phyloP scores from a whole-genome alignment of 73 alveolate genomes.

The Paramecium octaurelia region DNA sequence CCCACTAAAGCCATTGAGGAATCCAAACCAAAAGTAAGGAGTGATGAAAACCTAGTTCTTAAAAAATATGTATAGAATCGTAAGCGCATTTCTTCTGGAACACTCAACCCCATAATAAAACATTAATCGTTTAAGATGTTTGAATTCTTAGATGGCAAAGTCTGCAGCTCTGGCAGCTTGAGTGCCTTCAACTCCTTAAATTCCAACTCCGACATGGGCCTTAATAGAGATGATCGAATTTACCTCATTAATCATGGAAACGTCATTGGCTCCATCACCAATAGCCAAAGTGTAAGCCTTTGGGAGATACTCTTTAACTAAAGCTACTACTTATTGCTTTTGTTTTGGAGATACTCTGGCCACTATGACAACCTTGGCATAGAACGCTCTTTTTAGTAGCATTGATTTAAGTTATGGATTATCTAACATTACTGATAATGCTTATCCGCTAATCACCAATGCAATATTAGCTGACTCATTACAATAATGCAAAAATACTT shows the following conservation, averaged over 20 bases:
- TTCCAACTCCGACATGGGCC: constrained; percentile 62
- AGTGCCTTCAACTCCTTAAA: constrained; percentile 64
- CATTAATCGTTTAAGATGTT: constrained; percentile 63
- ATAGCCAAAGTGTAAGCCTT: constrained; percentile 74
- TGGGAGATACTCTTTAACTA: constrained; percentile 58
- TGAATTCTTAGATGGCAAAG: constrained; percentile 65
- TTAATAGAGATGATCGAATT: not conserved
- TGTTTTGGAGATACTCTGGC: constrained; percentile 67
- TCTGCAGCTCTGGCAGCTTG: constrained; percentile 74
- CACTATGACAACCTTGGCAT: constrained; percentile 55
- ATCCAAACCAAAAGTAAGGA: constrained; percentile 66
- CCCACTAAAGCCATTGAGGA: constrained; percentile 76
- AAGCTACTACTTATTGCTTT: constrained; percentile 62
- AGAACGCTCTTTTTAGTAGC: constrained; percentile 1
- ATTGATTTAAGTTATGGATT: constrained; percentile 49
- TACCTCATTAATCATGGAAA: constrained; percentile 83
- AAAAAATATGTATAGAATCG: constrained; percentile 65
- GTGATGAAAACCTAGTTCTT: constrained; percentile 70
- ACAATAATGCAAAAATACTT: constrained; percentile 1
- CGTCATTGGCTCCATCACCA: constrained; percentile 99
- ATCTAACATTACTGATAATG: constrained; percentile 64
- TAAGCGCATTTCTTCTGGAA: constrained; percentile 71
- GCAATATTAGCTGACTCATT: constrained; percentile 41
- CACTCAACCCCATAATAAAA: constrained; percentile 75
- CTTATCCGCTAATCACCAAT: constrained; percentile 47